These are phyloP conservation scores for Voacanga thouarsii DNA, from an alignment of 257 asterid genomes.

Conservation along the genomic window DNA sequence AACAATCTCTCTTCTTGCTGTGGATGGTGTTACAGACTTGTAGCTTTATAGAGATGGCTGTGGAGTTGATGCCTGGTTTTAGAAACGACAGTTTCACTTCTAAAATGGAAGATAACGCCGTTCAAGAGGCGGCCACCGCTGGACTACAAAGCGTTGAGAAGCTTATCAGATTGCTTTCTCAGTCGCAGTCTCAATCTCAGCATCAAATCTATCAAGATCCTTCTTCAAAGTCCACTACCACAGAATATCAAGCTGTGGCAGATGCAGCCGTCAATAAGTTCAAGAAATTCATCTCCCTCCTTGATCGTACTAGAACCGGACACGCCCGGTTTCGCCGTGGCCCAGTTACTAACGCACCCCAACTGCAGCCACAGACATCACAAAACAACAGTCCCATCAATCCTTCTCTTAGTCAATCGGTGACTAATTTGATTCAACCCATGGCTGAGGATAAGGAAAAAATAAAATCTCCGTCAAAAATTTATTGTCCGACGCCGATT, in stretches of 20 bases:
- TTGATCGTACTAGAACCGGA: slow-evolving; percentile 75
- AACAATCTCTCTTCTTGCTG: background rate
- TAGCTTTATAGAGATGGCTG: slow-evolving; percentile 43
- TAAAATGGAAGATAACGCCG: slow-evolving; percentile 67
- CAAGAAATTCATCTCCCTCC: slow-evolving; percentile 65
- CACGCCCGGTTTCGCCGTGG: slow-evolving; percentile 95
- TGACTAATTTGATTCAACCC: slow-evolving; percentile 20
- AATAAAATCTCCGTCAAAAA: slow-evolving; percentile 26
- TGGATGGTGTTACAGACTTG: slow-evolving; percentile 5
- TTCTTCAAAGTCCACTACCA: slow-evolving; percentile 13
- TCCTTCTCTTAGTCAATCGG: slow-evolving; percentile 3
- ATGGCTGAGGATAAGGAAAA: slow-evolving; percentile 31
- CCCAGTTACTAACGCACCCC: slow-evolving; percentile 42
- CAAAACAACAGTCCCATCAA: background rate
- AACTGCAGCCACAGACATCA: background rate
- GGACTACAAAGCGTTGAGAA: slow-evolving; percentile 89
- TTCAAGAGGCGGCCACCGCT: slow-evolving; percentile 85
- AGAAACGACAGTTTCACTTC: slow-evolving; percentile 25
- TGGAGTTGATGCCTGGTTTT: slow-evolving; percentile 62
- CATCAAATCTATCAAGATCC: slow-evolving; percentile 20
- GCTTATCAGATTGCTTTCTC: slow-evolving; percentile 61
- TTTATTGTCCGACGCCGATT: slow-evolving; percentile 59
- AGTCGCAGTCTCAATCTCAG: slow-evolving; percentile 32
- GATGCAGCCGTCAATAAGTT: slow-evolving; percentile 76
- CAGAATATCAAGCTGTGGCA: slow-evolving; percentile 57